Base-by-base conservation (phyloP, 345 rosid genomes). In the Corchorus capsularis region DNA sequence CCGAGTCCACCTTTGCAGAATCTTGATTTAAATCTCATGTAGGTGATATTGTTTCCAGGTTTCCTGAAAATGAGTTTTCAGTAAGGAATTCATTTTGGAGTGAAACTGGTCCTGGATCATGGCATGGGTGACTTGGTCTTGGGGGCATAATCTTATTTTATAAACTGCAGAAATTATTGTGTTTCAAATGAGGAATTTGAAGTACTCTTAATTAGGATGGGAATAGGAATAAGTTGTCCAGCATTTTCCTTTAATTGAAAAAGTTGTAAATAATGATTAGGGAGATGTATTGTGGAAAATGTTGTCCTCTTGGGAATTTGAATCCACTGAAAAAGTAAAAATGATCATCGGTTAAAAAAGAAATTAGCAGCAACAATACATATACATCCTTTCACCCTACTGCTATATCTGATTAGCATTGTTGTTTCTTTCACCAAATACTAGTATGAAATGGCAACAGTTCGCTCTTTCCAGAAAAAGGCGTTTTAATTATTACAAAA, bases 401-500 rank as follows among this genome's bases (percentile, higher is more conserved):
- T 68, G 35, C 67, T 53, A 57, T 45, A 37, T 66, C 47, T 27
- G 32, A 32, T 32, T 61, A 62, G 52, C 66, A 20, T 64, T 49
- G 39, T 68, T 50, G 8, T 12, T 43, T 20, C 27, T 4, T 22
- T 55, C 39, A 54, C 43, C 20, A 76, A 46, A 53, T 3, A 27
- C 27, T 27, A 27, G 27, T 27, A 9, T 16, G 34, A 63, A 75
- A 8, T 19, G 32, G 20, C 37, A 59, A 62, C 15, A 3, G 15
- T 45, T 52, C 2, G 2, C 59, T 41, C n/a, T 27, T 41, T 63
- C 35, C 43, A 27, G 73, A 2, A 11, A 49, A 69, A 68, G 6
- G 61, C 54, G 35, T 16, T 32, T 15, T 69, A 61, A 11, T 73
- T 52, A 56, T 69, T 76, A 68, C 35, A 27, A 68, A 27, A 59